Conservation (phyloP, 768 basidiomycete genomes). For the Trametopsis cervina region DNA sequence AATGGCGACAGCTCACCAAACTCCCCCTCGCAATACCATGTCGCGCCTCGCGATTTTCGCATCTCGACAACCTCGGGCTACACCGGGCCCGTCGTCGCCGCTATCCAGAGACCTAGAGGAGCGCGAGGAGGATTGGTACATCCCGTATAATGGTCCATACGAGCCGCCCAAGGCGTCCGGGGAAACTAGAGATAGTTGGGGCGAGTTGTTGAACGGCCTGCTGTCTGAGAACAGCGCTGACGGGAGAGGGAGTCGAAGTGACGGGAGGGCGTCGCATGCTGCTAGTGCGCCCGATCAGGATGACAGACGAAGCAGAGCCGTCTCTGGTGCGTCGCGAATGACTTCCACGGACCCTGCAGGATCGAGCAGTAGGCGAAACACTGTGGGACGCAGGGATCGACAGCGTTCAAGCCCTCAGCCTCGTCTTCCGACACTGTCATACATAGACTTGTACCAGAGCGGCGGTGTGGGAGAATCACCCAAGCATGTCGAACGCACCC, state of each 20-base stretch:
- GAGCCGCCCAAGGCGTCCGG: constrained; percentile 30
- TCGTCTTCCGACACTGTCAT: constrained; percentile 28
- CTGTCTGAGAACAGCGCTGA: constrained; percentile 15
- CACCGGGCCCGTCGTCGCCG: constrained; percentile 17
- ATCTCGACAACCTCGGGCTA: constrained; percentile 13
- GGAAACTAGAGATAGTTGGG: constrained; percentile 27
- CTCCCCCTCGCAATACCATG: constrained; percentile 25
- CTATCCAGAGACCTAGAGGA: constrained; percentile 10
- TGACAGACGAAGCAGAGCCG: constrained; percentile 23
- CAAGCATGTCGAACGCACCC: constrained; percentile 23
- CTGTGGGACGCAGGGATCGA: constrained; percentile 30
- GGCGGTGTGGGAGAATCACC: constrained; percentile 70
- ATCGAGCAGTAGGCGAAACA: not conserved
- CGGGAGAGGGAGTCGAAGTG: constrained; percentile 5
- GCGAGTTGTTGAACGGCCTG: constrained; percentile 23
- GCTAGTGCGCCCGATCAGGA: constrained; percentile 7
- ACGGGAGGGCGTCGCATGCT: constrained; percentile 7
- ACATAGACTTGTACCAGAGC: constrained; percentile 37
- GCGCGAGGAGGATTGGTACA: constrained; percentile 48
- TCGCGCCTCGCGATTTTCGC: constrained; percentile 28
- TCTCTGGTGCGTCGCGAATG: constrained; percentile 37
- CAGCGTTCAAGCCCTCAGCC: constrained; percentile 14
- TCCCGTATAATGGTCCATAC: constrained; percentile 59
- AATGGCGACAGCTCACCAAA: constrained; percentile 30
- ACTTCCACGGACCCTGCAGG: constrained; percentile 28